Conservation (phyloP, 768 basidiomycete species). For the Leccinum incarnatum region DNA sequence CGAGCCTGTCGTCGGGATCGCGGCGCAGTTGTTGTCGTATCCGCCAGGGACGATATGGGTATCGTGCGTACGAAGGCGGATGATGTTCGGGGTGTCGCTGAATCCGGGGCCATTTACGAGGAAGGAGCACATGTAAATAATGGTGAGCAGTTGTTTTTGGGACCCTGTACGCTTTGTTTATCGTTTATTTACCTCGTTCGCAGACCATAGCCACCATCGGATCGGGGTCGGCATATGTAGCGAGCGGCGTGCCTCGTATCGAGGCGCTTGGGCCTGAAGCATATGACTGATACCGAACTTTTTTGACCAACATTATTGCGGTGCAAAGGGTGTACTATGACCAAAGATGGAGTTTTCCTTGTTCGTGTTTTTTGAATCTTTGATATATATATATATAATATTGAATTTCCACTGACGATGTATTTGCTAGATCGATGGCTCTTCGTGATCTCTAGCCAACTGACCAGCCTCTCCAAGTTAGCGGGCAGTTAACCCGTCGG, state of each 20-base stretch:
- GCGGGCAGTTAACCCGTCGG: slow-evolving; percentile 72
- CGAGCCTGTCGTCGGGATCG: slow-evolving; percentile 58
- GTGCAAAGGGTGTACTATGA: slow-evolving; percentile 73
- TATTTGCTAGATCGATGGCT: slow-evolving; percentile 65
- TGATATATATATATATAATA: too few relatives aligned
- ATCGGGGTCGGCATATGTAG: slow-evolving; percentile 57
- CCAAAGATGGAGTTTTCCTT: slow-evolving; percentile 59
- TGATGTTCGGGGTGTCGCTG: slow-evolving; percentile 55
- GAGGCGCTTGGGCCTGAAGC: background rate
- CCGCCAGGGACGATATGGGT: slow-evolving; percentile 63
- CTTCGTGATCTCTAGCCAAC: slow-evolving; percentile 69
- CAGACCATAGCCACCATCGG: slow-evolving; percentile 57
- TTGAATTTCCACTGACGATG: slow-evolving; percentile 5
- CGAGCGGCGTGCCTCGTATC: slow-evolving; percentile 14
- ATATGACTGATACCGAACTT: background rate
- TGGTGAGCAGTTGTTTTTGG: slow-evolving; percentile 40
- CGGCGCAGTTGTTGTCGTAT: slow-evolving; percentile 69
- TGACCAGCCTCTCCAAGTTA: slow-evolving; percentile 68
- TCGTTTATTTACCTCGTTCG: slow-evolving; percentile 24
- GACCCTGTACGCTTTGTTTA: background rate
- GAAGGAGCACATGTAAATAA: slow-evolving; percentile 72
- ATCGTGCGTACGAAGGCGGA: slow-evolving; percentile 49
- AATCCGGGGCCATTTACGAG: slow-evolving; percentile 78
- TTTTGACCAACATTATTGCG: slow-evolving; percentile 63
- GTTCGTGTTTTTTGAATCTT: slow-evolving; percentile 33